Evolutionary conservation across 2,329 filamentous ascomycete genomes (phyloP), one percentile per base, ranked within the genome.

Genomic region (Sphaceloma murrayae): DNA sequence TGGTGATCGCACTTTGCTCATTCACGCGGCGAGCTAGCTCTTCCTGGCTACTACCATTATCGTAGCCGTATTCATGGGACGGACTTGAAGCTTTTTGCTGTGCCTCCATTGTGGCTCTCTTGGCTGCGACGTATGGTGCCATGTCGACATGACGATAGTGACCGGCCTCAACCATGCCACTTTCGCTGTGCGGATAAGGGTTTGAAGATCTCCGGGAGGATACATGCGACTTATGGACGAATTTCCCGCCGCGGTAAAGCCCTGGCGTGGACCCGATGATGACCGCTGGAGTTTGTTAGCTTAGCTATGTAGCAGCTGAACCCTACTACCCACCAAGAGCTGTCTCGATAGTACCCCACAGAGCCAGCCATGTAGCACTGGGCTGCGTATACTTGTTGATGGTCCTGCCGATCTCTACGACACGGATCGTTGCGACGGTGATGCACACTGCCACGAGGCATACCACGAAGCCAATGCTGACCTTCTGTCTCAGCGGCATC

Each of bases 401-500:
- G 3, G 30, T 45, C 29, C 31, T 18, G 8, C 42, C 42, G 11
- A 45, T 17, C 22, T 45, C 42, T 18, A 29, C n/a, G 11, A 45
- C 42, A n/a, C 42, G 31, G 32, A 45, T 45, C 11, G 32, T 34
- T 4, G 42, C 30, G 13, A 29, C 13, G 3, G 42, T 34, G 30
- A 45, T 34, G 14, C 42, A 45, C 6, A 45, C 31, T 3, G 31
- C 22, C 3, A 34, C 42, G 5, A 45, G 31, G 32, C 42, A 45
- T n/a, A 45, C 26, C 31, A 45, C 21, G 19, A 32, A 34, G 19
- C 42, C 42, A 14, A 45, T 45, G 19, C 42, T 45, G 9, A 45
- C 6, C 31, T 45, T 45, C 17, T 45, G 42, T 21, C 16, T 34
- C 5, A 45, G 14, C 2, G 42, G 42, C 42, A 45, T 45, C 13